These are phyloP conservation scores for Calonectria multiphialidica DNA, from an alignment of 2,329 filamentous ascomycete species.

Conservation along the genomic window DNA sequence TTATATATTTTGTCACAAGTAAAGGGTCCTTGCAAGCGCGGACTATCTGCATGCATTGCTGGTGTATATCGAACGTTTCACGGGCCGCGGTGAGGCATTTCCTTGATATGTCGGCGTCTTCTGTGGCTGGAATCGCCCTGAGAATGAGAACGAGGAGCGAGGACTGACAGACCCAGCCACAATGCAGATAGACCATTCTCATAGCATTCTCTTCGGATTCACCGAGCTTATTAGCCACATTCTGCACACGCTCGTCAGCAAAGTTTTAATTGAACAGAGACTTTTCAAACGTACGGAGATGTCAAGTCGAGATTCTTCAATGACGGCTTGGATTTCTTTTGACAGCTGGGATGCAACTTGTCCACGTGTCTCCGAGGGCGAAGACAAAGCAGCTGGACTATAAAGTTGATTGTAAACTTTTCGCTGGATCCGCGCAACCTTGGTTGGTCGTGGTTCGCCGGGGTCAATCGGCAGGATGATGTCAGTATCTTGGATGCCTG, in stretches of 20 bases:
- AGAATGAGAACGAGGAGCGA: conserved; percentile 51
- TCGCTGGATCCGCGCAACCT: conserved; percentile 45
- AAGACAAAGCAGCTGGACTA: conserved; percentile 34
- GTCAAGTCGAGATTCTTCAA: conserved; percentile 24
- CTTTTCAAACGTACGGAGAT: conserved; percentile 15
- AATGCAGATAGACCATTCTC: conserved; percentile 46
- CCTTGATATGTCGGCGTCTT: conserved; percentile 12
- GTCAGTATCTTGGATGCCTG: conserved; percentile 49
- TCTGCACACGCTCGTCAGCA: conserved; percentile 17
- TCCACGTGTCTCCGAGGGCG: background rate
- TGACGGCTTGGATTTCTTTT: conserved; percentile 20
- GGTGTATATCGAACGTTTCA: conserved; percentile 49
- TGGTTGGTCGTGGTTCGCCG: conserved; percentile 32
- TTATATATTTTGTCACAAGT: conserved; percentile 50
- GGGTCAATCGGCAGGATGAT: conserved; percentile 39
- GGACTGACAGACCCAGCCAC: conserved; percentile 49
- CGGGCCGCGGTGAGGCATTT: conserved; percentile 49
- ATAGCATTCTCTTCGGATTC: conserved; percentile 34
- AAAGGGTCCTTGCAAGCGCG: conserved; percentile 41
- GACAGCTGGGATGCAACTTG: conserved; percentile 2
- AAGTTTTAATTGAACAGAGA: fast-evolving
- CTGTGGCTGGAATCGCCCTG: conserved; percentile 35
- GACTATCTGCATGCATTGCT: conserved; percentile 46
- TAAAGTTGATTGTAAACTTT: conserved; percentile 50
- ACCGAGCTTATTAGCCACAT: background rate